Evolutionary conservation across 768 basidiomycete genomes (phyloP), one percentile per base, ranked within the genome.

Genomic region (Suillus subluteus): DNA sequence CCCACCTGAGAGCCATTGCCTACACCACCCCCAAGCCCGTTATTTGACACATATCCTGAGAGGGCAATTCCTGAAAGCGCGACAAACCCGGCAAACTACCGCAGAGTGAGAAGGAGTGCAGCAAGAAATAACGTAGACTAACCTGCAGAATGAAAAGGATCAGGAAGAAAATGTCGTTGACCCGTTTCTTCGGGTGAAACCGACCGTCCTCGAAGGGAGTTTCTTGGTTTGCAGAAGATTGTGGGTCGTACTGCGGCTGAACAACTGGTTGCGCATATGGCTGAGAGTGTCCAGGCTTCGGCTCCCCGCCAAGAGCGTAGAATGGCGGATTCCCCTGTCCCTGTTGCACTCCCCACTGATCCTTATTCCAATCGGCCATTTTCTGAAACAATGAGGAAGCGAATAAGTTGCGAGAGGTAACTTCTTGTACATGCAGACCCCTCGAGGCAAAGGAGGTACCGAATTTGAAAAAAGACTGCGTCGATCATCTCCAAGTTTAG

Each of bases 91-190:
- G 87, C 78, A 43, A 92, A 79, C 91, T 91, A 48, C 41, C 13
- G 67, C 56, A 40, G 21, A 23, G 64, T 48, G 32, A 21, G 40
- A 21, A 56, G 16, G 11, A 56, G 43, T 16, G 1, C 44, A 15
- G 37, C 37, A 23, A 40, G 44, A 62, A 23, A 50, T 32, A 35
- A 30, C 32, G 11, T 21, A 18, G 21, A 66, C 77, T 44, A 64
- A 92, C 88, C 79, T 91, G 87, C 1, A 88, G 79, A n/a, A 94
- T 75, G 78, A 92, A 95, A 43, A 94, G 73, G 8, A 91, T 73
- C 16, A 93, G 79, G 74, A 92, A 87, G 62, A 91, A 79, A 3
- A 88, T 87, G 75, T 94, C 92, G 65, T 93, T 91, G 40, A 92
- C 78, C 67, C 80, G 83, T 71, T 86, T 90, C 79, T 88, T 90